Evolutionary conservation across 495 filamentous ascomycete species (phyloP), one percentile per base, ranked within the genome.

Genomic region (Elasticomyces elasticus): DNA sequence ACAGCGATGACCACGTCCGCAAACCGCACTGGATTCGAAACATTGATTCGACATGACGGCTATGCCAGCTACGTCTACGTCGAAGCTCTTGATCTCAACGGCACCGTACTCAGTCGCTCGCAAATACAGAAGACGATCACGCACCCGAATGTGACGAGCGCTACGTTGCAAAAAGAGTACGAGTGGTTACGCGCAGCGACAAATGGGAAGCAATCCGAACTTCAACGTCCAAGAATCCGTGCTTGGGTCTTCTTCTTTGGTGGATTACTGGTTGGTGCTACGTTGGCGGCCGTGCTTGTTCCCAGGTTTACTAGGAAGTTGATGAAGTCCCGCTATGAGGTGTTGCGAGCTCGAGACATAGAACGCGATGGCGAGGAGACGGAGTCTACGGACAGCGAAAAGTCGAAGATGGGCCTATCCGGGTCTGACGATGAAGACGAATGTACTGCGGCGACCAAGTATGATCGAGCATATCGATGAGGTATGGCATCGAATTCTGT

Each of bases 1-100:
- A 41, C 13, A 12, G 44, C 49, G 19, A 20, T 43, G n/a, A 10
- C 50, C 2, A 33, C 4, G 7, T 49, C 42, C 7, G 27, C 31
- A 4, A 6, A 15, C 3, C 43, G 46, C 3, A 15, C 30, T 13
- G 54, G 54, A 1, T 57, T 57, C 48, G 54, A 57, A 26, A 57
- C 46, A 1, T 5, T 13, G 9, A 23, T 57, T n/a, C 24, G 35
- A 13, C 30, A 17, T 24, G 5, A 28, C 1, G 48, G 48, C 12
- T 57, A 44, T 27, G 46, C 46, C 11, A 31, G 19, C 11, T 52
- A 51, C 27, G 48, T 52, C 17, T 49, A 52, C 26, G 46, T 57
- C n/a, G 46, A 43, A 28, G 54, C 54, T 9, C 24, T 43, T 13
- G 54, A 57, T 27, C 11, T 2, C 15, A 26, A 57, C 20, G 54